Percentiles rank a stretch among this genome's conserved stretches.
Evolutionary conservation across 2,329 filamentous ascomycete genomes (phyloP).

Genomic region (Fusarium duplospermum): DNA sequence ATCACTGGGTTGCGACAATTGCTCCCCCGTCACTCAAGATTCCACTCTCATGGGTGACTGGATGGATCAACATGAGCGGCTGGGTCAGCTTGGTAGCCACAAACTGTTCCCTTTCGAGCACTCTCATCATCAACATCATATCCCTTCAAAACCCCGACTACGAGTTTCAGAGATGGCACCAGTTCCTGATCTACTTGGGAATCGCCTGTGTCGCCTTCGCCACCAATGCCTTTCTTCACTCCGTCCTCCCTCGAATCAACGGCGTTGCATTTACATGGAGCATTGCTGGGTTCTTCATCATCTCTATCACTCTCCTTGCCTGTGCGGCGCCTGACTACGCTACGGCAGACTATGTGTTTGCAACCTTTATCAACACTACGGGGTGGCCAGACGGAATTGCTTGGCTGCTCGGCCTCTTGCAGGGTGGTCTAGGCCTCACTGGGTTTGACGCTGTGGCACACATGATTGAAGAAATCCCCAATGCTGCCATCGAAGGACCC

Average conservation of each 20-base stretch:
- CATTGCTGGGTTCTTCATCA: conserved; percentile 73
- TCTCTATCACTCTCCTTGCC: conserved; percentile 75
- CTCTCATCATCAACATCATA: conserved; percentile 74
- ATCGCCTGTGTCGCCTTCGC: conserved; percentile 45
- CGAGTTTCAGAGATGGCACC: conserved; percentile 71
- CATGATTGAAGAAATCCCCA: conserved; percentile 51
- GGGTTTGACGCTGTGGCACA: conserved; percentile 51
- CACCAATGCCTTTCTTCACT: conserved; percentile 48
- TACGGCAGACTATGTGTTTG: conserved; percentile 47
- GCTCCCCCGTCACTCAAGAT: conserved; percentile 32
- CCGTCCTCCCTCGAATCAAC: conserved; percentile 60
- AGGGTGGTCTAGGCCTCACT: conserved; percentile 49
- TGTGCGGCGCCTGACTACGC: conserved; percentile 72
- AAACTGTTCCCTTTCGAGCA: conserved; percentile 73
- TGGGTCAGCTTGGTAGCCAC: conserved; percentile 75
- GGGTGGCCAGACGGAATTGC: conserved; percentile 51
- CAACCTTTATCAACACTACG: conserved; percentile 47
- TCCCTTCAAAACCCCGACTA: conserved; percentile 69
- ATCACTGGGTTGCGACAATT: conserved; percentile 75
- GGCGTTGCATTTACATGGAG: conserved; percentile 78
- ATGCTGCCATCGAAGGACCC: conserved; percentile 46
- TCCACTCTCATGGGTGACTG: conserved; percentile 47
- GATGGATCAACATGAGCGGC: conserved; percentile 76
- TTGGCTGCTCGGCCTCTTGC: conserved; percentile 49
- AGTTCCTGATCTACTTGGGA: conserved; percentile 67